Evolutionary conservation across 2,329 filamentous ascomycete genomes (phyloP), one percentile per base, ranked within the genome.

Genomic region (Coniochaeta hoffmannii): DNA sequence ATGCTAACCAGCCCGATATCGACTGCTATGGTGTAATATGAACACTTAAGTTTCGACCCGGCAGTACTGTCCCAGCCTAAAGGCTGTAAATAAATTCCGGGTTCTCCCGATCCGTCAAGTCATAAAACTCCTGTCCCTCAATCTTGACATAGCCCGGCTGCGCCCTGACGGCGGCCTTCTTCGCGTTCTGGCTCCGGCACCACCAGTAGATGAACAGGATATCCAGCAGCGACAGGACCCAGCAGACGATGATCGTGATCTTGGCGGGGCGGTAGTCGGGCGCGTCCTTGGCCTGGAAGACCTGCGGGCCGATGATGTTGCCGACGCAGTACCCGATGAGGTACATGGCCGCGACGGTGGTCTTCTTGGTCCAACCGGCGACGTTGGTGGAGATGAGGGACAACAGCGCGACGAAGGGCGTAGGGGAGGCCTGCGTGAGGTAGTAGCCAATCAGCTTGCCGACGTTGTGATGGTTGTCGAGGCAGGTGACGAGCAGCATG

Each of bases 31-130:
- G n/a, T n/a, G n/a, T n/a, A n/a, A n/a, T 8, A 32, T 12, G 30
- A 12, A 32, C 30, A 7, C 7, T 12, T 32, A 32, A 32, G 7
- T 12, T 8, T 12, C 12, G 7, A 7, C 30, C 30, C 30, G 30
- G 7, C 30, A 32, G 30, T 12, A 32, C 22, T 15, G 26, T 15
- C 19, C 44, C 17, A 32, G 12, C 50, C n/a, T 70, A 82, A 50
- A 83, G 58, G 19, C 74, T 77, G 64, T 88, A 88, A 0, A 80
- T 68, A 63, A 88, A 87, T 64, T 87, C 80, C 1, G 74, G 71
- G 58, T 86, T 88, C 72, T 88, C 85, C 55, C 74, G 70, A 64
- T 88, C 85, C 4, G 84, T 88, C 59, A 88, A 67, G 64, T 88
- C 84, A 56, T 82, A 71, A 69, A 81, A 87, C 73, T 87, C 85